Base-by-base conservation (phyloP, 208 protist species). In the Crithidia thermophila region DNA sequence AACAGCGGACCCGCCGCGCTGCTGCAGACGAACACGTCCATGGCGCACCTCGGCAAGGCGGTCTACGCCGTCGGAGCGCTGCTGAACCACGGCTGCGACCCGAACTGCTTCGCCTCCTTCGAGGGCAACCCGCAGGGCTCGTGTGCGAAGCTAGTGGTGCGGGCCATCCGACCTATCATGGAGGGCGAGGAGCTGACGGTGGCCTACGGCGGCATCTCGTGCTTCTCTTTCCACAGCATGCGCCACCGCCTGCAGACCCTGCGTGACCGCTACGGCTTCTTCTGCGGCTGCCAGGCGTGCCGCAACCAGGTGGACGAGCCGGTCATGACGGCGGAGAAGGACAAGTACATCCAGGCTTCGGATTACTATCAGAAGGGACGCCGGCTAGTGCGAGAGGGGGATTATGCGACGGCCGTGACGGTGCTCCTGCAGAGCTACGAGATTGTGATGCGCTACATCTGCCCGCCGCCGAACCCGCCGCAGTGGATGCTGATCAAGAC, bases 351-450 rank as follows among this genome's bases (percentile, higher is more conserved):
- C 47, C 76, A 93, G 70, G 84, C 88, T 8, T 67, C 87, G 16
- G 88, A 94, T 70, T 93, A 93, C 68, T 97, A 97, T 62, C 91
- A 97, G 62, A 97, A 97, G 55, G 91, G 91, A 2, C 81, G 82
- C 45, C 85, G 85, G 11, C 59, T 97, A 25, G 81, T 94, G 16
- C 86, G 88, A 30, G 87, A 97, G 63, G 79, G 87, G 13, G 63
- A 93, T 42, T 86, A 86, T 56, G 72, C 76, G 27, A 82, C 84
- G 13, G 91, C 87, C 4, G 85, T 94, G 37, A 90, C 78, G n/a
- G 90, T 93, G 42, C 69, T 95, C 30, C 68, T 85, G 65, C 90
- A 95, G 71, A 94, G 87, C 61, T 94, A 94, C 64, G 82, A 91
- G 56, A 84, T 95, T 34, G 79, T 88, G 36, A 90, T 94, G 85